A percentile compares a stretch with the other conserved stretches of the same genome.
These are phyloP conservation scores for Talaromyces sp. DNA, from an alignment of 2,329 filamentous ascomycete genomes.

Conservation along the genomic window DNA sequence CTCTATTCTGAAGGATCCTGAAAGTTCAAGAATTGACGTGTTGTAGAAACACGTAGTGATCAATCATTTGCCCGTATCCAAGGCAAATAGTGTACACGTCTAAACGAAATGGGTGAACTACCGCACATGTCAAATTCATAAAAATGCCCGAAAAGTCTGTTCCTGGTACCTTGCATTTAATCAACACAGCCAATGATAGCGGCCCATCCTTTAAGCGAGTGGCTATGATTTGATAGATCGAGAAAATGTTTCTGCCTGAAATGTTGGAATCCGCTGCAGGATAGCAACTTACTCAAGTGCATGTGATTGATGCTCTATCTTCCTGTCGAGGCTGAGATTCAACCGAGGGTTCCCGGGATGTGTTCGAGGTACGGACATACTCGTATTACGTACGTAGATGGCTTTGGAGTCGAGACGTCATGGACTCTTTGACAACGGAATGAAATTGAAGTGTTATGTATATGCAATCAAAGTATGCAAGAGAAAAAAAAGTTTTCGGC, in stretches of 20 bases:
- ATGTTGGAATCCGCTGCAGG: neutral
- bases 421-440: neutral
- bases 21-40: neutral
- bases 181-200: neutral
- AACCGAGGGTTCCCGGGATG: neutral
- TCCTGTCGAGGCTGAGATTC: neutral
- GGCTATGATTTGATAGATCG: neutral
- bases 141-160: neutral
- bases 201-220: neutral
- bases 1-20: neutral
- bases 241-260: neutral
- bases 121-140: neutral
- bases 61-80: neutral
- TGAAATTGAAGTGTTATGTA: neutral
- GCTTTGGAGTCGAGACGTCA: neutral
- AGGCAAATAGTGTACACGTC: neutral
- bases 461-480: constrained; percentile 6
- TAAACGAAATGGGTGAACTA: neutral
- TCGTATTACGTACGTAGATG: constrained; percentile 2
- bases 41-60: constrained; percentile 6
- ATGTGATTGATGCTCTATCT: neutral
- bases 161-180: constrained; percentile 15
- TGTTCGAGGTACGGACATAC: neutral
- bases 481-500: neutral
- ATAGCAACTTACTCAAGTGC: neutral